Evolutionary conservation across 371 early-diverging fungal genomes (phyloP), one percentile per base, ranked within the genome.

Genomic region (Zychaea mexicana): DNA sequence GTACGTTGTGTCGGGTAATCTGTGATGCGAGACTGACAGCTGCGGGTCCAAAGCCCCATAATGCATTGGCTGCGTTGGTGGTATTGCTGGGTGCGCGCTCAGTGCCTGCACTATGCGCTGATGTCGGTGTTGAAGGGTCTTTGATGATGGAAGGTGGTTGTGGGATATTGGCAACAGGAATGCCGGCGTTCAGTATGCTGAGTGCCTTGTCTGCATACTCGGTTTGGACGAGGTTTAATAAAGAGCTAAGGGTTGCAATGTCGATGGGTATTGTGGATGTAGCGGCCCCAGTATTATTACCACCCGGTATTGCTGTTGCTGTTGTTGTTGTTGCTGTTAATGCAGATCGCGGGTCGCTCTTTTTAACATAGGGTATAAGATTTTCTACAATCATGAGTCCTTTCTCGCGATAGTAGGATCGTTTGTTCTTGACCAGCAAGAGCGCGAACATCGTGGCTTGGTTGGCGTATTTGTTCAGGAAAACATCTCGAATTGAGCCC

Each of bases 151-250:
- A 38, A 8, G 57, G 47, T 38, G 70, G 53, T 22, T 31, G 55
- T 2, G 45, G 56, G 24, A 59, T 57, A 1, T 28, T 49, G 26
- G 68, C 66, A 0, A 81, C 80, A 1, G 71, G 63, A 64, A 92
- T 84, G 6, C 87, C 84, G 31, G 85, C 84, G 57, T 92, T 92
- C 54, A 94, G 61, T 2, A 92, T 90, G 10, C 78, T 77, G 3
- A 91, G 67, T 1, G 92, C 92, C 24, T 87, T 85, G 22, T 86
- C 86, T 0, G 87, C 87, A 62, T 84, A 86, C 6, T 86, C 84
- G 0, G 91, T 85, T 4, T 86, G 84, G 21, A 94, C 75, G 8
- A 92, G 63, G 21, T 82, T 83, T 19, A 93, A 62, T 32, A 74
- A 69, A 52, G 81, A 80, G n/a, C 78, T 70, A 27, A 81, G 42